Base-by-base conservation (phyloP, 129 eudicot genomes). In the Artemisia argyi region DNA sequence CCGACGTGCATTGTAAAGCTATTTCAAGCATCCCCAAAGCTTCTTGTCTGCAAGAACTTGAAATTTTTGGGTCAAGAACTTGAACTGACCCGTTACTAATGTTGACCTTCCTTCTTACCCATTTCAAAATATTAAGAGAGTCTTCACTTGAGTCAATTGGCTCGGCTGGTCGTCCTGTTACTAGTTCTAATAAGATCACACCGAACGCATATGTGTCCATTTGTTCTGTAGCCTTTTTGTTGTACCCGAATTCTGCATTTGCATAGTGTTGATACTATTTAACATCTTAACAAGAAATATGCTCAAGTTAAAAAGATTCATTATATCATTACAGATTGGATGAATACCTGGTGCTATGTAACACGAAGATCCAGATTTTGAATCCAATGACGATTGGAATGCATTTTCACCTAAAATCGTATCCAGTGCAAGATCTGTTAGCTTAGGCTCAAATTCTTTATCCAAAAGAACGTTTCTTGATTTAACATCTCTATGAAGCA, bases 201-300 rank as follows among this genome's bases (percentile, higher is more conserved):
- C 98, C 98, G 22, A 93, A 87, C 74, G 87, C 86, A 76, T 93
- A 93, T 72, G 85, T 84, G 78, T 87, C 98, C 82, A 74, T 89
- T 61, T 87, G 76, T 63, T 89, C 92, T 7, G 92, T 85, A 7
- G 95, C 92, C 73, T 80, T 85, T 69, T 85, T 89, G 24, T 80
- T 81, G 83, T 87, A 86, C n/a, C 86, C 86, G 18, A 83, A 72
- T 77, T 93, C 98, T 93, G 95, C 80, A 76, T 12, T 22, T 13
- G 20, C 2, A 62, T 6, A n/a, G 20, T 26, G 19, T 59, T 61
- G 50, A 82, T 1, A 39, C 44, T 24, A 61, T 46, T 80, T 80
- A 80, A 67, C 56, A 68, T 59, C 74, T 19, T 63, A 54, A 49
- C 54, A 17, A 73, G 57, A 68, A 68, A 42, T 51, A 62, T n/a